Base-by-base conservation (phyloP, 257 asterid genomes). In the Lantana camara region DNA sequence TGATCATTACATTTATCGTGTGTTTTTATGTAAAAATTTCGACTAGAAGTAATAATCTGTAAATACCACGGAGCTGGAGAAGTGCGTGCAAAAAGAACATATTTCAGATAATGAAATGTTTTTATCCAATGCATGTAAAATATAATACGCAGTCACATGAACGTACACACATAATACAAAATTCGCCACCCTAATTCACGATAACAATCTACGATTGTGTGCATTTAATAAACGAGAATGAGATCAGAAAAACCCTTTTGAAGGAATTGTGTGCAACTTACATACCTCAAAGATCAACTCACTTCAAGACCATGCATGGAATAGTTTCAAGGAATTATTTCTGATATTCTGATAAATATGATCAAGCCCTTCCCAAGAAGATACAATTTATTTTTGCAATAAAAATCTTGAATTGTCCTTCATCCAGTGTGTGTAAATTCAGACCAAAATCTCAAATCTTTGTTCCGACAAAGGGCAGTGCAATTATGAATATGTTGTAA, bases 211-310 rank as follows among this genome's bases (percentile, higher is more conserved):
- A n/a, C n/a, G n/a, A n/a, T n/a, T n/a, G n/a, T 27, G 32, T 27
- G 32, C 32, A 35, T 35, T 4, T 4, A 35, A 35, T 35, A 4
- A 4, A 9, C 9, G 7, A 10, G 7, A 35, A 35, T 35, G 46
- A 41, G 16, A 37, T 7, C n/a, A n/a, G 13, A 37, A 6, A 37
- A 37, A 37, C 44, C 44, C n/a, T n/a, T n/a, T n/a, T n/a, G n/a
- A 37, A 9, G 12, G 35, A 35, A 9, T 1, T 1, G 40, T 48
- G 49, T 58, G 34, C 9, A 60, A 20, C 19, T 2, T 19, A 63
- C 13, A 11, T 63, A 63, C 68, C 68, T 32, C 35, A 19, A 47
- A 46, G 32, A 7, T 24, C 34, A 60, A 47, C 38, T 42, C 66
- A 60, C 7, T 60, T 42, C 15, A 42, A 60, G 41, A n/a, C 23